These are phyloP conservation scores for Crucihimalaya himalaica DNA, from an alignment of 345 rosid genomes.

Conservation along the genomic window DNA sequence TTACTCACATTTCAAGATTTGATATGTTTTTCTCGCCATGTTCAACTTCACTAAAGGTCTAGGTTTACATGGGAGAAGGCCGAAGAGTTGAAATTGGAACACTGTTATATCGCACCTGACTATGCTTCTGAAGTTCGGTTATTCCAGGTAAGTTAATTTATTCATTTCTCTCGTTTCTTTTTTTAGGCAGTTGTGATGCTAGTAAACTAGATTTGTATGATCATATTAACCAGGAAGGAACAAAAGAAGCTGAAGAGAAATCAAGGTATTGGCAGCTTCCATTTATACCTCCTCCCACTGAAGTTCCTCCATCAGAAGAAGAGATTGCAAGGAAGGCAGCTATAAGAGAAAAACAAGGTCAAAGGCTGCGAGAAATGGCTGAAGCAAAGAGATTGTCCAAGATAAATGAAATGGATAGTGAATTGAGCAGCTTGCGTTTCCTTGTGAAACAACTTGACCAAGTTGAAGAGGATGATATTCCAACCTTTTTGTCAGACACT, in stretches of 20 bases:
- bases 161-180: constrained; percentile 6
- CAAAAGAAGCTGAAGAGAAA: constrained; percentile 86
- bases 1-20: constrained; percentile 13
- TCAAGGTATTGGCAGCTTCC: constrained; percentile 94
- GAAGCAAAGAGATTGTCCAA: constrained; percentile 85
- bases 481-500: constrained; percentile 70
- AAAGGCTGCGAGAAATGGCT: constrained; percentile 96
- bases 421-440: constrained; percentile 75
- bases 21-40: constrained; percentile 15
- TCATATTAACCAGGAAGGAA: constrained; percentile 65
- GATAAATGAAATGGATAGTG: constrained; percentile 84
- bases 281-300: constrained; percentile 86
- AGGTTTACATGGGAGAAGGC: constrained; percentile 90
- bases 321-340: constrained; percentile 97
- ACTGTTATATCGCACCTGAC: constrained; percentile 78
- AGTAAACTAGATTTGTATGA: constrained; percentile 14
- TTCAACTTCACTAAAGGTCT: constrained; percentile 48
- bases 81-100: constrained; percentile 97
- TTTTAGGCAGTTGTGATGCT: constrained; percentile 6
- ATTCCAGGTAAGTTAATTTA: constrained; percentile 62
- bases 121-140: constrained; percentile 69
- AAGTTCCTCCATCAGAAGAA: constrained; percentile 96
- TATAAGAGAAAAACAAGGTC: constrained; percentile 87
- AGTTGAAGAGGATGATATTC: constrained; percentile 61
- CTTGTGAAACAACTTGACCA: constrained; percentile 84